Evolutionary conservation across 176 grass and related monocot species (phyloP).

Genomic region (Avena sativa): DNA sequence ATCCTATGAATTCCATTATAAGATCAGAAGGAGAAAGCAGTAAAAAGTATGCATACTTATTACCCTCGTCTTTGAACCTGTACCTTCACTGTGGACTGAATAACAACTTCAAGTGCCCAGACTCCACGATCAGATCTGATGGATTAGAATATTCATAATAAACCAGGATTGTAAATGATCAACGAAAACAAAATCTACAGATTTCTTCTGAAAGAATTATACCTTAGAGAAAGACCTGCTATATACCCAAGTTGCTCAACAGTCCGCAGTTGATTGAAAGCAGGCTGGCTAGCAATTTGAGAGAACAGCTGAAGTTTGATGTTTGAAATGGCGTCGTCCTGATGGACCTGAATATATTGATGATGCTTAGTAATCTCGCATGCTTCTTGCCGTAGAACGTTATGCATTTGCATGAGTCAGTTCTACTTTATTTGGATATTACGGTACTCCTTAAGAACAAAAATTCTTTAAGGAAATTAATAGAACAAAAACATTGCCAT

Average conservation of each 20-base stretch:
- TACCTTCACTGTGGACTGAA: slow-evolving; percentile 93
- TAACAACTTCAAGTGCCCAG: slow-evolving; percentile 65
- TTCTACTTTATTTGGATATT: slow-evolving; percentile 21
- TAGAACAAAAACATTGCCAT: not conserved
- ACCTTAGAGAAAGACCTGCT: slow-evolving; percentile 73
- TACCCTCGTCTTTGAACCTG: slow-evolving; percentile 24
- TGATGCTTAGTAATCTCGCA: slow-evolving; percentile 41
- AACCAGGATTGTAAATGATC: slow-evolving; percentile 36
- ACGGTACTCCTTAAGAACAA: not conserved
- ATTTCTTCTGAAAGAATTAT: slow-evolving; percentile 24
- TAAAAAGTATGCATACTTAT: not conserved
- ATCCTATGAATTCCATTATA: slow-evolving; percentile 58
- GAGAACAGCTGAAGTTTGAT: slow-evolving; percentile 78
- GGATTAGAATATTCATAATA: slow-evolving; percentile 16
- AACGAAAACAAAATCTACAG: slow-evolving; percentile 13
- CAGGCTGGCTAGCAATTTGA: slow-evolving; percentile 76
- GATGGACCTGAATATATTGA: slow-evolving; percentile 68
- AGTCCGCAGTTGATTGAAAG: slow-evolving; percentile 85
- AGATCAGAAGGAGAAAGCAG: slow-evolving; percentile 36
- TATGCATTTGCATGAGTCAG: not conserved
- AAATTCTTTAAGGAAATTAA: not conserved
- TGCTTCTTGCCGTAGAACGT: not conserved
- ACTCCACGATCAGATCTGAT: slow-evolving; percentile 74
- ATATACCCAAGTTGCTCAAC: slow-evolving; percentile 98
- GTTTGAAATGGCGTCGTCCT: slow-evolving; percentile 75